Conservation (phyloP, 208 protist species). For the Trypanosoma vivax region DNA sequence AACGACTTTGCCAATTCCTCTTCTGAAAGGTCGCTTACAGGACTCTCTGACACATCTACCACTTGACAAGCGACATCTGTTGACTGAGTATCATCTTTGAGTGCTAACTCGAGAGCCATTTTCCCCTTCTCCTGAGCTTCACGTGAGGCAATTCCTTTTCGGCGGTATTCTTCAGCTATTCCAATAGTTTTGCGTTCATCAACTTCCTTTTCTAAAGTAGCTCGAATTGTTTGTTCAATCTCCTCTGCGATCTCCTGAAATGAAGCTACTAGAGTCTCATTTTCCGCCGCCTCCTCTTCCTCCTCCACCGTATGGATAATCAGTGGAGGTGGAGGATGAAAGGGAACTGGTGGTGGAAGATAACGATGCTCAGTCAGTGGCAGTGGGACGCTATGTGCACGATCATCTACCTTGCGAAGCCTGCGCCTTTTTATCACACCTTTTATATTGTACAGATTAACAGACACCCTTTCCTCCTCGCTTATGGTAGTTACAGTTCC, state of each 20-base stretch:
- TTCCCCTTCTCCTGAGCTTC: conserved; percentile 29
- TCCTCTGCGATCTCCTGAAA: conserved; percentile 13
- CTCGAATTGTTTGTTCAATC: conserved; percentile 18
- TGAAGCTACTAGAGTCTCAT: not conserved
- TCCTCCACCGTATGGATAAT: conserved; percentile 68
- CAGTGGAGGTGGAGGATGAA: conserved; percentile 44
- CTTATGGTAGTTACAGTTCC: conserved; percentile 8
- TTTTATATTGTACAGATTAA: conserved; percentile 18
- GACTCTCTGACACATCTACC: too few species aligned
- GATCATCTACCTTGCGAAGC: conserved; percentile 18
- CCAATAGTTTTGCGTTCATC: conserved; percentile 38
- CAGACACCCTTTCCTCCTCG: conserved; percentile 19
- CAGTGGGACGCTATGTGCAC: conserved; percentile 25
- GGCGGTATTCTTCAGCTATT: conserved; percentile 28
- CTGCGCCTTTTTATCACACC: conserved; percentile 1
- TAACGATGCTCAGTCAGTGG: conserved; percentile 30
- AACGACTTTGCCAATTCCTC: too few species aligned
- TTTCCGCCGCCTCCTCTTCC: conserved; percentile 20
- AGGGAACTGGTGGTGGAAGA: conserved; percentile 23
- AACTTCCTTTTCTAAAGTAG: conserved; percentile 10
- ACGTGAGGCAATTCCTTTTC: conserved; percentile 13
- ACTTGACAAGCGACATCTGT: not conserved
- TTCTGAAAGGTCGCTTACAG: too few species aligned
- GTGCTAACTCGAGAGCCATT: conserved; percentile 23
- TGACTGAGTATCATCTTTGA: conserved; percentile 22